Evolutionary conservation across 129 eudicot genomes (phyloP).

Genomic region (Tagetes erecta): DNA sequence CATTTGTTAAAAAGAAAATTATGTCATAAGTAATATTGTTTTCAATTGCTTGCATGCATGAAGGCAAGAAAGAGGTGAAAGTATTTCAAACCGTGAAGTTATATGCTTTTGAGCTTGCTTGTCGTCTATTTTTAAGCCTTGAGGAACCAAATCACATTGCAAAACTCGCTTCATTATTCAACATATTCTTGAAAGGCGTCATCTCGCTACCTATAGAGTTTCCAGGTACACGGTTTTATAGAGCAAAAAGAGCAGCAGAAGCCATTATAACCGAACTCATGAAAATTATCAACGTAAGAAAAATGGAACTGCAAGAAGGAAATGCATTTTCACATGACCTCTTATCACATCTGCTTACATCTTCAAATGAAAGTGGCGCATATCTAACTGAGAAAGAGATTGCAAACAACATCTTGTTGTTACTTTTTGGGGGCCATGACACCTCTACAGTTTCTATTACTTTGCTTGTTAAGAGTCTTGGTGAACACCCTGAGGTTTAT

Average conservation of each 20-base stretch:
- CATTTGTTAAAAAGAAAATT: too few species aligned
- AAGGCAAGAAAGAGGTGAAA: constrained; percentile 20
- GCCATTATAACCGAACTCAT: not conserved
- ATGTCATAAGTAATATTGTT: too few species aligned
- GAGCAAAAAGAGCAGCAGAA: constrained; percentile 10
- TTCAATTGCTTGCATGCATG: not conserved
- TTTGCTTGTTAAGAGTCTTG: constrained; percentile 19
- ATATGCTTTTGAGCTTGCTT: constrained; percentile 45
- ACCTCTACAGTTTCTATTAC: constrained; percentile 25
- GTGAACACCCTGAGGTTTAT: constrained; percentile 30
- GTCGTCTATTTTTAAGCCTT: constrained; percentile 39
- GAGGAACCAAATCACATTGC: constrained; percentile 33
- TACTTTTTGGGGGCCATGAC: constrained; percentile 33
- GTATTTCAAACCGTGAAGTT: constrained; percentile 15
- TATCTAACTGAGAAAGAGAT: constrained; percentile 21
- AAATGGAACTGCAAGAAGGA: not conserved
- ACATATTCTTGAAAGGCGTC: constrained; percentile 45
- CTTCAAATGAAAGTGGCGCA: constrained; percentile 7
- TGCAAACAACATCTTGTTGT: constrained; percentile 21
- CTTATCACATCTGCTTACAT: constrained; percentile 15
- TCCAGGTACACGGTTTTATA: constrained; percentile 25
- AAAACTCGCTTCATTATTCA: constrained; percentile 47
- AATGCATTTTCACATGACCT: constrained; percentile 19
- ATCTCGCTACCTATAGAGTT: not conserved
- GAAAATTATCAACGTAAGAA: constrained; percentile 16